Percentiles rank a stretch among this genome's conserved stretches.
These are phyloP conservation scores for Vigna mungo DNA, from an alignment of 306 rosid species.

Conservation along the genomic window DNA sequence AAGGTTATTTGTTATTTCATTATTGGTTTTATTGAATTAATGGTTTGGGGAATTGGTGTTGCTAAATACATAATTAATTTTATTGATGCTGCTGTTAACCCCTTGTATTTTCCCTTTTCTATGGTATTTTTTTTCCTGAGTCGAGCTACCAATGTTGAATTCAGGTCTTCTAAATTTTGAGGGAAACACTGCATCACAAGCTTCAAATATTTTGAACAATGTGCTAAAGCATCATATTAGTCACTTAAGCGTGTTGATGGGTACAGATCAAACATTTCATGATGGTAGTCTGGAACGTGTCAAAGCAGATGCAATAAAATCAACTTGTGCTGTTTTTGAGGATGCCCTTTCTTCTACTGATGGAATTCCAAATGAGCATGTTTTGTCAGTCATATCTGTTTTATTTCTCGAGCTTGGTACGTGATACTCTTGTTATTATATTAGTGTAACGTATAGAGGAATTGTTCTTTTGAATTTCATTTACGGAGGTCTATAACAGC, in stretches of 20 bases:
- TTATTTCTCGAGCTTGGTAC: conserved; percentile 81
- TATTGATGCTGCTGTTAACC: background rate
- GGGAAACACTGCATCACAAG: conserved; percentile 65
- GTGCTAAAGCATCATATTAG: conserved; percentile 62
- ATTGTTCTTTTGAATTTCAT: conserved; percentile 13
- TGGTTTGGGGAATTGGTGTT: background rate
- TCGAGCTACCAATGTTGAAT: conserved; percentile 45
- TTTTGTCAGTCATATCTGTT: conserved; percentile 73
- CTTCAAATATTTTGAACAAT: conserved; percentile 68
- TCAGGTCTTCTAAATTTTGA: conserved; percentile 79
- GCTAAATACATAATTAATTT: conserved; percentile 6
- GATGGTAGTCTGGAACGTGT: conserved; percentile 49
- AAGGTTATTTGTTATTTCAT: conserved; percentile 23
- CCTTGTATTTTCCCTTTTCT: background rate
- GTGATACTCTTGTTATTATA: conserved; percentile 35
- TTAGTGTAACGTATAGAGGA: background rate
- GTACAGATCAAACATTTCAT: conserved; percentile 47
- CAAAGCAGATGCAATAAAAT: conserved; percentile 59
- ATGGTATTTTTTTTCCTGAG: conserved; percentile 51
- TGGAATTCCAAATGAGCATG: conserved; percentile 71
- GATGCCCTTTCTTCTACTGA: conserved; percentile 56
- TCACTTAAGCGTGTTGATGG: conserved; percentile 43
- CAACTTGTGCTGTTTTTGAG: conserved; percentile 71
- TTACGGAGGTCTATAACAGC: background rate
- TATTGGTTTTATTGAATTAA: background rate